A percentile compares a stretch with the other conserved stretches of the same genome.
phyloP scores from a whole-genome alignment of 78 protist genomes.

The Cavenderia fasciculata region DNA sequence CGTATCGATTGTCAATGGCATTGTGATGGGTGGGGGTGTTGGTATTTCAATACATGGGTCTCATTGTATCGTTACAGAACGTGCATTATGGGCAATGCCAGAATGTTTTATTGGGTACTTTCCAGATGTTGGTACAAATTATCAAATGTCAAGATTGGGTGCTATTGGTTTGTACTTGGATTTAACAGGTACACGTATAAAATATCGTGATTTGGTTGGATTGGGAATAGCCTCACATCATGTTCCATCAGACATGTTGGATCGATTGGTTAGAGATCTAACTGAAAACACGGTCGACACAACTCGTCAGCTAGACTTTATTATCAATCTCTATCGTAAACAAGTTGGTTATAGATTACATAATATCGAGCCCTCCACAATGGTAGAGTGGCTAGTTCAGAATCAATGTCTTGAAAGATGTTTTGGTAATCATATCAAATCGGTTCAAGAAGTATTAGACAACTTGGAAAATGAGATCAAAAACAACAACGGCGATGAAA shows the following conservation, averaged over 20 bases:
- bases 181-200: neutral
- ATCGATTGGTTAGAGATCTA: neutral
- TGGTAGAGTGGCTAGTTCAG: neutral
- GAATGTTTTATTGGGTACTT: constrained; percentile 28
- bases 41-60: constrained; percentile 35
- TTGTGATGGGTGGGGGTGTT: constrained; percentile 79
- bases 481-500: neutral
- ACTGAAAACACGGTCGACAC: neutral
- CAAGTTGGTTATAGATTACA: neutral
- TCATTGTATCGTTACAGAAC: constrained; percentile 36
- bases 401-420: constrained; percentile 29
- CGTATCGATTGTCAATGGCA: constrained; percentile 56
- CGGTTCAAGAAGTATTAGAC: neutral
- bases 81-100: constrained; percentile 66
- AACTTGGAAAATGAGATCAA: neutral
- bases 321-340: neutral
- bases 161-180: neutral
- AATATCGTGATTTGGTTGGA: neutral
- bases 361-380: neutral
- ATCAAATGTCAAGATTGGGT: neutral
- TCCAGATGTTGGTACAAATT: constrained; percentile 22
- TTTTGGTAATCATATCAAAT: neutral
- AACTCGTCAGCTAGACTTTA: neutral
- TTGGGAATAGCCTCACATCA: neutral
- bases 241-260: neutral